Conservation (phyloP, 2,329 filamentous ascomycete genomes). For the Lachnellula suecica region DNA sequence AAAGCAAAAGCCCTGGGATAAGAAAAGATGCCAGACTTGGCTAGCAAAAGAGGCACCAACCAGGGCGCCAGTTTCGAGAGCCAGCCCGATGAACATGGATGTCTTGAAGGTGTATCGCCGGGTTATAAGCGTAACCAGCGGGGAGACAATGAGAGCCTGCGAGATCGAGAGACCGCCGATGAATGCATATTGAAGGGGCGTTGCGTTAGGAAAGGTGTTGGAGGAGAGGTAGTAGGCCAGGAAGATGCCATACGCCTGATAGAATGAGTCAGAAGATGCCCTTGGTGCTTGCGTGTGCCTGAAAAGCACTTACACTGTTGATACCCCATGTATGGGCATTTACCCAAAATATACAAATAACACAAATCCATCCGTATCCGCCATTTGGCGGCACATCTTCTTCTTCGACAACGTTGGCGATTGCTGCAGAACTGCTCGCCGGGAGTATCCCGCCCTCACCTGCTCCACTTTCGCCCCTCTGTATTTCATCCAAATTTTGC, state of each 20-base stretch:
- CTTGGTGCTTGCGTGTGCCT: background rate
- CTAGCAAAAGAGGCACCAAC: slow-evolving; percentile 67
- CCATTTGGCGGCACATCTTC: slow-evolving; percentile 43
- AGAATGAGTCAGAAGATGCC: background rate
- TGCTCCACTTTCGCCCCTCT: too few species aligned
- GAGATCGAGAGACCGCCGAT: slow-evolving; percentile 16
- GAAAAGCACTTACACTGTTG: slow-evolving; percentile 34
- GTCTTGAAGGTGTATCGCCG: slow-evolving; percentile 1
- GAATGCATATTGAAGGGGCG: slow-evolving; percentile 28
- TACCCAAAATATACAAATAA: slow-evolving; percentile 13
- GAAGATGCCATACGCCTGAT: slow-evolving; percentile 51
- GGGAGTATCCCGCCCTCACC: background rate
- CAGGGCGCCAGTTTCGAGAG: slow-evolving; percentile 60
- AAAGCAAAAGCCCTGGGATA: slow-evolving; percentile 71
- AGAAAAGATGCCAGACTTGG: slow-evolving; percentile 71
- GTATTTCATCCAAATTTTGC: too few species aligned
- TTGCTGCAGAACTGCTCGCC: background rate
- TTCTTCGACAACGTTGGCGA: background rate
- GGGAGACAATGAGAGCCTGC: slow-evolving; percentile 8
- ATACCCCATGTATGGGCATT: slow-evolving; percentile 33
- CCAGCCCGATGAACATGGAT: slow-evolving; percentile 9
- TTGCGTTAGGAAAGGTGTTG: slow-evolving; percentile 49
- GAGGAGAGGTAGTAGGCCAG: slow-evolving; percentile 54
- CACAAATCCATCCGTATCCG: slow-evolving; percentile 41
- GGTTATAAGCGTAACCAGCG: slow-evolving; percentile 42